Evolutionary conservation across 768 basidiomycete genomes (phyloP), one percentile per base, ranked within the genome.

Genomic region (Mycena maculata): DNA sequence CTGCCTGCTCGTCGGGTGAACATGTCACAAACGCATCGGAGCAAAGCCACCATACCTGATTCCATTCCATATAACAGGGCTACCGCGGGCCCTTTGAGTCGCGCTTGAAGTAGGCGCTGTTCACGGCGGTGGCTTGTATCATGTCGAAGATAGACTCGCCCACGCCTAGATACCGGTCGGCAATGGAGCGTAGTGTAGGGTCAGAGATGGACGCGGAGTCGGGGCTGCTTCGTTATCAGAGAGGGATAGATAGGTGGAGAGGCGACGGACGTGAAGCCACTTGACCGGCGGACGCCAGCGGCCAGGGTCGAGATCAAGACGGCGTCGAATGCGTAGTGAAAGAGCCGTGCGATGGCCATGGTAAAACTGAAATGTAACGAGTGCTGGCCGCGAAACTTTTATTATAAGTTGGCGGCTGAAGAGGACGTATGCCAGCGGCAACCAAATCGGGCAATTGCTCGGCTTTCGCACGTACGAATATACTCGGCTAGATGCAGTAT

Each of bases 121-220:
- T 95, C 68, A 98, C 93, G n/a, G 90, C 94, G 3, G 90, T 89
- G 13, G 88, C 90, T 73, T 95, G 91, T 38, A 92, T 82, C 78
- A 95, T 86, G 75, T 94, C 93, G 80, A 97, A 98, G 36, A 97
- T 78, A 5, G 91, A 89, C 79, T 98, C 97, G 56, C 97, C 97
- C 27, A 95, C 82, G 38, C 90, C 88, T 55, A 99, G 84, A 75
- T 95, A 96, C 63, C 85, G 87, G 72, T 98, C 93, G 3, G 93
- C 90, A 12, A 94, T 79, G 20, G 88, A 86, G 54, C 92, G 91
- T 16, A 90, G 67, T 11, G 92, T 95, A 2, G 91, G 85, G 74
- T 98, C 95, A 41, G 92, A 82, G 67, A 99, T 91, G 12, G 79
- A 73, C 47, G 84, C 81, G 20, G 92, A 87, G 72, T 94, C 82